Evolutionary conservation across 176 grass and related monocot species (phyloP).

Genomic region (Paspalum notatum): DNA sequence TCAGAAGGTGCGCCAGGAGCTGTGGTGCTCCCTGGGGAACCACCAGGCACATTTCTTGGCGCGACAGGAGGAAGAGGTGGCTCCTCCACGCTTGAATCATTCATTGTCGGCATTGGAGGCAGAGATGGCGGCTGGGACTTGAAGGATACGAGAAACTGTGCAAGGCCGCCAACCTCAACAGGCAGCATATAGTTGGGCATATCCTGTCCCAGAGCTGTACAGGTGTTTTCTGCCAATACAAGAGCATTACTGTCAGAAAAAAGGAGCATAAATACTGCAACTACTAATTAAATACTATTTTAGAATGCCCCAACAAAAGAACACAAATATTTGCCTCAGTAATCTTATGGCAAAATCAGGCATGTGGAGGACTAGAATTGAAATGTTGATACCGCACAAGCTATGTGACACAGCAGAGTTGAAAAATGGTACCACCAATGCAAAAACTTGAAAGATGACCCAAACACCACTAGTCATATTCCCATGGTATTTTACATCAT

Average conservation of each 20-base stretch:
- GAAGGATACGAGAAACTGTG: background rate
- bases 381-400: no score
- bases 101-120: constrained; percentile 48
- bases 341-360: no score
- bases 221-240: constrained; percentile 60
- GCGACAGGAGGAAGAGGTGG: constrained; percentile 49
- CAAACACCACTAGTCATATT: background rate
- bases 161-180: constrained; percentile 31
- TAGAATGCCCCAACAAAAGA: no score
- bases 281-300: background rate
- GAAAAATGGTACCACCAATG: background rate
- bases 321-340: no score
- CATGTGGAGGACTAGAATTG: no score
- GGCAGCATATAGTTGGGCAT: constrained; percentile 46
- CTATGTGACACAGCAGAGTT: background rate
- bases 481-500: background rate
- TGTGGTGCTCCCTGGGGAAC: background rate
- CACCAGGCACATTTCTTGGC: background rate
- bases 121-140: constrained; percentile 40
- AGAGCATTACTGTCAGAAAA: background rate
- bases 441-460: background rate
- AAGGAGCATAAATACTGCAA: background rate
- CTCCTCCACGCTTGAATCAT: constrained; percentile 40
- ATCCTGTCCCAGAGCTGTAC: constrained; percentile 42
- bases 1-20: constrained; percentile 31